Percentiles rank a stretch among this genome's conserved stretches.
Conservation (phyloP, 148 eudicot genomes). For the Amaranthus cruentus region DNA sequence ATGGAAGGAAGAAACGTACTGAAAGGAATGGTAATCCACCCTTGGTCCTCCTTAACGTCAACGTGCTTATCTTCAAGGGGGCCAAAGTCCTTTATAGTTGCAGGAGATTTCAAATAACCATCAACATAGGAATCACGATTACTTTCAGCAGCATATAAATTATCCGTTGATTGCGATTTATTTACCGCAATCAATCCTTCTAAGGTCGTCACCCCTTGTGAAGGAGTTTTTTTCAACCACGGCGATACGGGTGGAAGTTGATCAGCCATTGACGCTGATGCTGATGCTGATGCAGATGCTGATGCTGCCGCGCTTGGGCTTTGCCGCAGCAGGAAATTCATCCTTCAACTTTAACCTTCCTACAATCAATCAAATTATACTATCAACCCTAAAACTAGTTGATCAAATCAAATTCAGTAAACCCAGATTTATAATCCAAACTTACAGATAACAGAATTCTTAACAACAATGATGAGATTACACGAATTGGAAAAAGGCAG, state of each 20-base stretch:
- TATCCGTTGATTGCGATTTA: conserved; percentile 18
- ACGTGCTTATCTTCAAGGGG: conserved; percentile 55
- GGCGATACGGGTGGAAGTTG: conserved; percentile 36
- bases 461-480: neutral
- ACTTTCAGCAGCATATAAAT: conserved; percentile 17
- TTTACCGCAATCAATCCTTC: conserved; percentile 69
- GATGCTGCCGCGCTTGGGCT: conserved; percentile 49
- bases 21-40: conserved; percentile 72
- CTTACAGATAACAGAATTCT: neutral
- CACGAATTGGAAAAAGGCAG: too few relatives aligned
- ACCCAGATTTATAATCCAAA: neutral
- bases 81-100: conserved; percentile 32
- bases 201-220: conserved; percentile 42
- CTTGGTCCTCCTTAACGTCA: conserved; percentile 73
- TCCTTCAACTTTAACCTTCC: conserved; percentile 28
- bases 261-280: conserved; percentile 27
- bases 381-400: neutral
- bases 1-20: conserved; percentile 30
- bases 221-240: conserved; percentile 30
- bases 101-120: conserved; percentile 23
- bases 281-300: conserved; percentile 16
- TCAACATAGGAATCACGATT: conserved; percentile 22
- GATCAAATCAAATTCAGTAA: neutral
- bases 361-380: neutral
- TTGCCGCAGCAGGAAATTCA: conserved; percentile 88